Conservation (phyloP, 139 green algal genomes). For the Yamagishiella unicocca region DNA sequence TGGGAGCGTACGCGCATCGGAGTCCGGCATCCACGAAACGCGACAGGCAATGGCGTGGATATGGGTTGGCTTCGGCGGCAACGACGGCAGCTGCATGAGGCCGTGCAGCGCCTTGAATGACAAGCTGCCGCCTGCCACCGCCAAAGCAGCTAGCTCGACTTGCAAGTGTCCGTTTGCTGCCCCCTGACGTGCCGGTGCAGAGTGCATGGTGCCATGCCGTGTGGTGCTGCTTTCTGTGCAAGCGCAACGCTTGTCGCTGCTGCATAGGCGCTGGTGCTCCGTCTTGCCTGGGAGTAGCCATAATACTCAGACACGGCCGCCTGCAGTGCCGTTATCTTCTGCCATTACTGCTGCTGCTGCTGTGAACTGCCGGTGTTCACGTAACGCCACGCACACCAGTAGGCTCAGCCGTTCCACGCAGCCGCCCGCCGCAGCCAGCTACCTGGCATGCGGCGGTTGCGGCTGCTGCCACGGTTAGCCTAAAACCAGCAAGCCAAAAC, state of each 20-base stretch:
- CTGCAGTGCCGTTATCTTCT: too few relatives aligned
- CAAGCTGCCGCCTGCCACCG: too few relatives aligned
- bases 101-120: too few relatives aligned
- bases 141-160: neutral
- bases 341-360: conserved; percentile 20
- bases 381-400: neutral
- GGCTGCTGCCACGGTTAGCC: neutral
- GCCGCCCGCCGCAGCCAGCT: conserved; percentile 23
- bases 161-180: too few relatives aligned
- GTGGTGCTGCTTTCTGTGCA: neutral
- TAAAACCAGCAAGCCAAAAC: neutral
- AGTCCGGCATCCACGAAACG: too few relatives aligned
- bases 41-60: too few relatives aligned
- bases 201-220: neutral
- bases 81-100: too few relatives aligned
- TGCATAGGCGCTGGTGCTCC: neutral
- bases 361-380: neutral
- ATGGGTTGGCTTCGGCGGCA: too few relatives aligned
- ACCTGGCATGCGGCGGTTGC: neutral
- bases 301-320: too few relatives aligned
- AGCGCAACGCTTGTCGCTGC: neutral
- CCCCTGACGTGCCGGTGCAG: too few relatives aligned
- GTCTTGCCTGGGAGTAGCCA: too few relatives aligned
- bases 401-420: neutral
- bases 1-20: too few relatives aligned